Conservation (phyloP, 2,329 filamentous ascomycete species). For the Colletotrichum horii region DNA sequence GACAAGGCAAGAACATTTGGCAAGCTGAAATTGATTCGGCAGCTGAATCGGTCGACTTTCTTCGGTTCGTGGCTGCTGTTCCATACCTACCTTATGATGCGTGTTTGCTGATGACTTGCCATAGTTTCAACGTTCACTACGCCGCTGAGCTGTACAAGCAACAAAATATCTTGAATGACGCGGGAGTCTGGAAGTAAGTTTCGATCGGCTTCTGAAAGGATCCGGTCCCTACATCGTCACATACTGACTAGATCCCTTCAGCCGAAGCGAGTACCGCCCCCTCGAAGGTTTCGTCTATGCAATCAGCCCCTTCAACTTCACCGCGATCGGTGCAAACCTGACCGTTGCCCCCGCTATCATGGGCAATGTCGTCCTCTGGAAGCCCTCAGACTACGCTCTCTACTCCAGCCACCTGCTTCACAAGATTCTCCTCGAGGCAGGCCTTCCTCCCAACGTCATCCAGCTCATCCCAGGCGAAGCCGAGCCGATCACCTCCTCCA, state of each 20-base stretch:
- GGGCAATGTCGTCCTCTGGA: conserved; percentile 96
- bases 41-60: conserved; percentile 91
- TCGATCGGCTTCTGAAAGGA: no score
- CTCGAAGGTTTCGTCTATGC: conserved; percentile 98
- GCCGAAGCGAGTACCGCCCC: conserved; percentile 83
- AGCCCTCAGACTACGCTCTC: conserved; percentile 86
- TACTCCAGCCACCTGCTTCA: conserved; percentile 92
- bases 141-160: conserved; percentile 88
- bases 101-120: background rate
- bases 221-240: no score
- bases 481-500: conserved; percentile 78
- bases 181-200: conserved; percentile 79
- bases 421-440: conserved; percentile 88
- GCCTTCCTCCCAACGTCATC: conserved; percentile 86
- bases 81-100: background rate
- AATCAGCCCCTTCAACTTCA: conserved; percentile 96
- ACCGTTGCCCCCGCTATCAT: conserved; percentile 83
- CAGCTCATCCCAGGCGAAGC: conserved; percentile 93
- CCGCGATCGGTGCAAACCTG: conserved; percentile 89
- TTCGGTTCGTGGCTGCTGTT: conserved; percentile 52
- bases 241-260: rapidly evolving
- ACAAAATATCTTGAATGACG: conserved; percentile 82
- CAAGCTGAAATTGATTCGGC: conserved; percentile 97
- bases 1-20: conserved; percentile 98
- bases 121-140: conserved; percentile 84